Base-by-base conservation (phyloP, 2,329 filamentous ascomycete genomes). In the Botrytis byssoidea region DNA sequence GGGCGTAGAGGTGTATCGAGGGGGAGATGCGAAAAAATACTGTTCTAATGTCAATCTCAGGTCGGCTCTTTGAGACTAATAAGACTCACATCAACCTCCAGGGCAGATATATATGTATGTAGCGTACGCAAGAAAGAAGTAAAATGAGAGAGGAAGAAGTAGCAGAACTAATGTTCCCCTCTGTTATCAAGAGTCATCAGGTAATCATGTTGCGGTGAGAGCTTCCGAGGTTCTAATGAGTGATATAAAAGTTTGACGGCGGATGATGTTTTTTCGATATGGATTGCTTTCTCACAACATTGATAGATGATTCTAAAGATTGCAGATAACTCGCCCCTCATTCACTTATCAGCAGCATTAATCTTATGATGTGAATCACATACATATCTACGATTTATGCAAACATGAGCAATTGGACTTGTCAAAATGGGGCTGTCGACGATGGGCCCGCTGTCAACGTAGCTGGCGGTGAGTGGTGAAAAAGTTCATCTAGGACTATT, bases 151-250 rank as follows among this genome's bases (percentile, higher is more conserved):
- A 67, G 61, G 25, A 48, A 60, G 65, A 68, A 72, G 63, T 61
- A 40, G 64, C 25, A 69, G 48, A 69, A 48, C 32, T 57, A 61
- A 44, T 55, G 68, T 69, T 60, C 64, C 64, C 67, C 64, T 51
- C 66, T 48, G n/a, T 68, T 60, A 35, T 68, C 57, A 57, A 35
- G 18, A 22, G 64, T 60, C 64, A 44, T 69, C 64, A 69, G 68
- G 71, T 61, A 69, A 42, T 42, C 71, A 73, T 73, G 20, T 32
- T 73, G 64, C 71, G 71, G 71, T 73, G 71, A 69, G 55, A 51
- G 64, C 25, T 67, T 61, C 40, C 51, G 29, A 72, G 64, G 64
- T 60, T 69, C 16, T 48, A 37, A 25, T 60, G 25, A 37, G 37
- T 60, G n/a, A 73, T 69, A 48, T 57, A 37, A 59, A 72, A 40